These are phyloP conservation scores for Henckelia pumila DNA, from an alignment of 257 asterid species.

Conservation along the genomic window DNA sequence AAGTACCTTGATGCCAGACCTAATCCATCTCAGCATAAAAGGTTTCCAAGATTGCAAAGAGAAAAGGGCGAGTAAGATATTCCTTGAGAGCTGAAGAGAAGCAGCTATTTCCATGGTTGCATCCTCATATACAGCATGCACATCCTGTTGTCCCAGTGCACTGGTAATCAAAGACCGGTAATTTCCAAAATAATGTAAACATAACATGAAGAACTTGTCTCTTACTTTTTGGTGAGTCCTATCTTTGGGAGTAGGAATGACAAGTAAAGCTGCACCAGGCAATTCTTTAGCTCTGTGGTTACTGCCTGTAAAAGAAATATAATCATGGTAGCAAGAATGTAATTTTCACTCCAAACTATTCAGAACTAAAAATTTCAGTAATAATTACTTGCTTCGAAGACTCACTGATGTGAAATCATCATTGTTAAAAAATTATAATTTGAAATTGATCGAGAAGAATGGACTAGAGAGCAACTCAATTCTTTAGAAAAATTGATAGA, in stretches of 20 bases:
- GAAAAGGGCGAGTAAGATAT: conserved; percentile 68
- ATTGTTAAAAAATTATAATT: too few species aligned
- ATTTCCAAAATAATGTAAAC: conserved; percentile 16
- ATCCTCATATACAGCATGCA: conserved; percentile 64
- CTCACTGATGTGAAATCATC: too few species aligned
- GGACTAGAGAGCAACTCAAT: conserved; percentile 1
- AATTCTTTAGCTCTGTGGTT: conserved; percentile 46
- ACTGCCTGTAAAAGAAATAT: conserved; percentile 61
- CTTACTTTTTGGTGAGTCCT: conserved; percentile 65
- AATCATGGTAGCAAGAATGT: conserved; percentile 20
- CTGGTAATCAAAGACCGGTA: conserved; percentile 24
- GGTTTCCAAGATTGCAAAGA: conserved; percentile 96
- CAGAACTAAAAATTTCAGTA: too few species aligned
- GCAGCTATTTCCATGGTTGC: conserved; percentile 63
- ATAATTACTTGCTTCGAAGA: too few species aligned
- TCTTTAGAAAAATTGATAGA: conserved; percentile 7
- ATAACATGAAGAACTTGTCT: conserved; percentile 17
- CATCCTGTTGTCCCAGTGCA: conserved; percentile 53
- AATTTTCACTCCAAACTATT: too few species aligned
- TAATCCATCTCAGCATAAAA: conserved; percentile 90
- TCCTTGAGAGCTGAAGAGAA: conserved; percentile 84
- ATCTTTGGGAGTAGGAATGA: conserved; percentile 53
- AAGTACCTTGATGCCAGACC: conserved; percentile 57
- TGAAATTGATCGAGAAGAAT: too few species aligned
- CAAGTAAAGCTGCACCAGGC: conserved; percentile 92